Conservation (phyloP, 306 rosid species). For the barrel medic (Medicago truncatula) region DNA sequence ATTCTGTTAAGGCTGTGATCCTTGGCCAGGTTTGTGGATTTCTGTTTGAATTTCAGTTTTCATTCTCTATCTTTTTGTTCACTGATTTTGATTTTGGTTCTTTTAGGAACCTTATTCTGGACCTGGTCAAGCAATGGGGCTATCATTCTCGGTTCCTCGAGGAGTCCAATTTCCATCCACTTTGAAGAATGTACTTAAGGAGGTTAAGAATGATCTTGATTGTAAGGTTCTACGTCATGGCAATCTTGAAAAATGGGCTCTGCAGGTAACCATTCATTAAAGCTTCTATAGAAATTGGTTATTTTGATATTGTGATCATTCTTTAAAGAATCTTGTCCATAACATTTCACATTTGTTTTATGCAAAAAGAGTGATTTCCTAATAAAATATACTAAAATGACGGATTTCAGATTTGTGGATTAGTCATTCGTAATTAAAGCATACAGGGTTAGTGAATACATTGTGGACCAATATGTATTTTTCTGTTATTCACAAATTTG, state of each 20-base stretch:
- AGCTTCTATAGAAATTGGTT: neutral
- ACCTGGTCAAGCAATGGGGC: slow-evolving; percentile 98
- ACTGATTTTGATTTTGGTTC: neutral
- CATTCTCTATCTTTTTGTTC: neutral
- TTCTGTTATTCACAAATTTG: neutral
- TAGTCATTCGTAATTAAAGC: neutral
- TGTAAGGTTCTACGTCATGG: slow-evolving; percentile 82
- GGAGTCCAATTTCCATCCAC: slow-evolving; percentile 88
- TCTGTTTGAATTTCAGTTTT: neutral
- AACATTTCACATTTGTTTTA: neutral
- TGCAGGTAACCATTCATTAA: slow-evolving; percentile 58
- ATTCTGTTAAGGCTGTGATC: slow-evolving; percentile 76
- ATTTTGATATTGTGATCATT: neutral
- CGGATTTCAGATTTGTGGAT: neutral
- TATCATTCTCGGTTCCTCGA: slow-evolving; percentile 90
- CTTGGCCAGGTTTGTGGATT: slow-evolving; percentile 67
- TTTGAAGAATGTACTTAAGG: slow-evolving; percentile 84
- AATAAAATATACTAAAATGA: neutral
- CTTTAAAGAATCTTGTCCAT: neutral
- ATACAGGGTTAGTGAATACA: neutral
- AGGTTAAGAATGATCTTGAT: slow-evolving; percentile 79
- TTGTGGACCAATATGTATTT: neutral
- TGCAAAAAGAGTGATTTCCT: neutral
- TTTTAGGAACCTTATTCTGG: slow-evolving; percentile 95
- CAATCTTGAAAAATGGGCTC: slow-evolving; percentile 88